Conservation (phyloP, 2,329 filamentous ascomycete genomes). For the Sporothrix brunneoviolacea region DNA sequence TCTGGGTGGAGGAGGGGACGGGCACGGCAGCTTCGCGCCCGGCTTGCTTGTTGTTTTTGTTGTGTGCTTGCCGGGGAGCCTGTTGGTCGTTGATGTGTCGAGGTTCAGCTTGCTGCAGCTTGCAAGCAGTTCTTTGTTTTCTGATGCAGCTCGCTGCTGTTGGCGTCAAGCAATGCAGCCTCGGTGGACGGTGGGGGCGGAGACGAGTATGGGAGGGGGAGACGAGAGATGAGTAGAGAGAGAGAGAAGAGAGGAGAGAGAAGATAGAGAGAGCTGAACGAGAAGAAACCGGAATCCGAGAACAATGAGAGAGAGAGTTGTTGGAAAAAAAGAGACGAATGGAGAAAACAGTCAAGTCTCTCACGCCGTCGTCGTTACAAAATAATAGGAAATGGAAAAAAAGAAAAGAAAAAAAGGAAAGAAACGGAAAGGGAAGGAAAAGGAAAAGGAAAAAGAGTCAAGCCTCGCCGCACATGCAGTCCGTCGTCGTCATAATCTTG, state of each 20-base stretch:
- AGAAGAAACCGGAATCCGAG: conserved; percentile 3
- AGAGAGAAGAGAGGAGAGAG: not conserved
- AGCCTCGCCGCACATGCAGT: too few relatives aligned
- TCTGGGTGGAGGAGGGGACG: not conserved
- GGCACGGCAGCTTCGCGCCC: not conserved
- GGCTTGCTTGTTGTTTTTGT: too few relatives aligned
- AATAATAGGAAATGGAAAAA: not conserved
- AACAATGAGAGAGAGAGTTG: not conserved
- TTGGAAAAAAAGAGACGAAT: not conserved
- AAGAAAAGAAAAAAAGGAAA: not conserved
- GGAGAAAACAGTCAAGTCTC: not conserved
- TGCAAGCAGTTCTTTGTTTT: too few relatives aligned
- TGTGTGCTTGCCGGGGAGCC: too few relatives aligned
- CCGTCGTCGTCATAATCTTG: too few relatives aligned
- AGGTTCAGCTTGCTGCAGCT: too few relatives aligned
- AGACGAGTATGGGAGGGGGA: not conserved
- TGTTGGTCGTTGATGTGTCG: not conserved
- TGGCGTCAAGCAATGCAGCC: too few relatives aligned
- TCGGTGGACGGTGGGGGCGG: too few relatives aligned
- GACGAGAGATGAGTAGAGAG: not conserved
- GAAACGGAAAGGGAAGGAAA: not conserved
- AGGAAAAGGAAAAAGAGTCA: not conserved
- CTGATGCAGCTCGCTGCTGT: too few relatives aligned
- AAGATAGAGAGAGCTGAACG: not conserved
- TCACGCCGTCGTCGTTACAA: too few relatives aligned